phyloP scores from a whole-genome alignment of 345 rosid species.

The Psidium guajava region DNA sequence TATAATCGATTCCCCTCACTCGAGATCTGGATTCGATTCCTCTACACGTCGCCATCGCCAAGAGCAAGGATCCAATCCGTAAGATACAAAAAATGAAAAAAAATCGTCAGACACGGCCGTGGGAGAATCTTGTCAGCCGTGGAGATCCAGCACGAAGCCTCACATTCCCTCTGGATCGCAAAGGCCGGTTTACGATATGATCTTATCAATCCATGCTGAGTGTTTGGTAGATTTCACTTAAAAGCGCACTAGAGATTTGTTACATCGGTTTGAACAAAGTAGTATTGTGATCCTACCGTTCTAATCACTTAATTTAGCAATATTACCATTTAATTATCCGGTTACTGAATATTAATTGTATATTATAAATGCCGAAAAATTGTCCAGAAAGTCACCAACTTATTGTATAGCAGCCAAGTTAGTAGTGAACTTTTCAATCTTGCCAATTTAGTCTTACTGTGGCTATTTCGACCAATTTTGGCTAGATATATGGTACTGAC shows the following conservation, averaged over 20 bases:
- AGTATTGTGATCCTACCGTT: no score
- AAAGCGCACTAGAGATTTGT: not conserved
- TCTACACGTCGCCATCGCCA: not conserved
- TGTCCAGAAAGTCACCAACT: rapidly evolving
- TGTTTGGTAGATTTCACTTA: not conserved
- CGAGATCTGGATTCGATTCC: not conserved
- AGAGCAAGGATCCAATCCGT: not conserved
- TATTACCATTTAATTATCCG: not conserved
- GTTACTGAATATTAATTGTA: not conserved
- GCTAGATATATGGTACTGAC: not conserved
- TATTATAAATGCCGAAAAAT: rapidly evolving
- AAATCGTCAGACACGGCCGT: not conserved
- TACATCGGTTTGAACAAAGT: not conserved
- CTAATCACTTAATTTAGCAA: not conserved
- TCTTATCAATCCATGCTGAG: not conserved
- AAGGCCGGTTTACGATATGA: not conserved
- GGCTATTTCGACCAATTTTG: not conserved
- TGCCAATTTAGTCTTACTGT: rapidly evolving
- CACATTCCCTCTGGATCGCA: not conserved
- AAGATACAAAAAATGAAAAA: not conserved
- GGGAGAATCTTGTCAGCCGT: not conserved
- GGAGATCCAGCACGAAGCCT: not conserved
- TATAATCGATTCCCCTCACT: not conserved
- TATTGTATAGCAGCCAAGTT: rapidly evolving
- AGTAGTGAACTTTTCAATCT: not conserved